Evolutionary conservation across 202 grass and related monocot genomes (phyloP).

Genomic region (Carex sylvatica): DNA sequence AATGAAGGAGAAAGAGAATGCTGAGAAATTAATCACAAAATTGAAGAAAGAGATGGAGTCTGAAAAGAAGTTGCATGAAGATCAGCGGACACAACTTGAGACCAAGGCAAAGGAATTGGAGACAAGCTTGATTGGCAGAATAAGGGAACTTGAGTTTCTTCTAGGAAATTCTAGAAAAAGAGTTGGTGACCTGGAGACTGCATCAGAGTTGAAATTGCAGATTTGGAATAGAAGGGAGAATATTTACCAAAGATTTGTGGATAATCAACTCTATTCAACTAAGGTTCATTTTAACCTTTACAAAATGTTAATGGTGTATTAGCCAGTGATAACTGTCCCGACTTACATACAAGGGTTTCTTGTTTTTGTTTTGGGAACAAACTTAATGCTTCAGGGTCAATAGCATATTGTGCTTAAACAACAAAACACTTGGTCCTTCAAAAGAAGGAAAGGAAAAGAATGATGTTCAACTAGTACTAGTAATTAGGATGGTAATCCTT

Average conservation of each 20-base stretch:
- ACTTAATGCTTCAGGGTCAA: constrained; percentile 20
- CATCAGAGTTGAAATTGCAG: constrained; percentile 50
- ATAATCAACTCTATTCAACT: constrained; percentile 58
- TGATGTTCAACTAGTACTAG: neutral
- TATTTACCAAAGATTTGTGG: constrained; percentile 51
- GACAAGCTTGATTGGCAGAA: constrained; percentile 47
- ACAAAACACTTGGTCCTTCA: neutral
- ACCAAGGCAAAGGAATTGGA: constrained; percentile 55
- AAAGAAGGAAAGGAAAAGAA: neutral
- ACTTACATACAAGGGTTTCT: neutral
- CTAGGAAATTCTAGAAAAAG: constrained; percentile 61
- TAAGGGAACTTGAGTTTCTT: constrained; percentile 68
- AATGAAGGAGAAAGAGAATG: constrained; percentile 57
- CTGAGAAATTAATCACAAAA: constrained; percentile 40
- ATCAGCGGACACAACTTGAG: constrained; percentile 52
- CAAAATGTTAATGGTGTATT: neutral
- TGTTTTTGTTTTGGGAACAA: neutral
- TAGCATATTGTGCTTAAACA: neutral
- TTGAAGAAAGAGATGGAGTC: constrained; percentile 71
- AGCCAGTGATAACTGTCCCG: neutral
- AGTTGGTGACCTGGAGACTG: constrained; percentile 68
- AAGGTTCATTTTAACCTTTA: constrained; percentile 50
- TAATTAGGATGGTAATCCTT: constrained; percentile 2
- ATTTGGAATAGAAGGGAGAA: constrained; percentile 80
- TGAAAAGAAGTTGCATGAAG: constrained; percentile 47